A percentile compares a stretch with the other conserved stretches of the same genome.
phyloP scores from a whole-genome alignment of 805 yeast species.

The Hanseniaspora lachancei region DNA sequence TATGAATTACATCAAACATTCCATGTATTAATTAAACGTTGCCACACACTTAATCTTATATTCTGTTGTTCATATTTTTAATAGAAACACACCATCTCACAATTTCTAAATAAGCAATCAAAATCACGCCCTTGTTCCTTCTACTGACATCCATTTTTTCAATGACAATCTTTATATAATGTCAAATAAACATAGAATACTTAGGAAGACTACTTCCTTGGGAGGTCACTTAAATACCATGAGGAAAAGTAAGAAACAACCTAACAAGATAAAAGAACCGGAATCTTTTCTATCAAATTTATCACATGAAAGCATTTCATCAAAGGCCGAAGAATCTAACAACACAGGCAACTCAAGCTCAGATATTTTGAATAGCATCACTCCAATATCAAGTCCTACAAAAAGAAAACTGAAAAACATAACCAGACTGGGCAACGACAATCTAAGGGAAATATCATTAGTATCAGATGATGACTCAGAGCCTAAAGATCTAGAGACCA shows the following conservation, averaged over 20 bases:
- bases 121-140: no score
- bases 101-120: no score
- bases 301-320: background rate
- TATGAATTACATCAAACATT: no score
- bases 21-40: no score
- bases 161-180: background rate
- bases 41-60: no score
- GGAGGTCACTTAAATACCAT: background rate
- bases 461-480: background rate
- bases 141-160: no score
- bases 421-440: background rate
- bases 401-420: background rate
- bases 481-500: background rate
- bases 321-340: background rate
- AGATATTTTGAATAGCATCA: background rate
- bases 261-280: background rate
- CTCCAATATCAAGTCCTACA: slow-evolving; percentile 1
- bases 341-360: background rate
- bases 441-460: background rate
- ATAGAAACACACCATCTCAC: no score
- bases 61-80: no score
- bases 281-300: background rate
- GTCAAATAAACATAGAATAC: background rate
- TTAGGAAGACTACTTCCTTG: background rate
- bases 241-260: background rate